phyloP scores from a whole-genome alignment of 1,284 basidiomycete species.

The Termitomyces sp. region DNA sequence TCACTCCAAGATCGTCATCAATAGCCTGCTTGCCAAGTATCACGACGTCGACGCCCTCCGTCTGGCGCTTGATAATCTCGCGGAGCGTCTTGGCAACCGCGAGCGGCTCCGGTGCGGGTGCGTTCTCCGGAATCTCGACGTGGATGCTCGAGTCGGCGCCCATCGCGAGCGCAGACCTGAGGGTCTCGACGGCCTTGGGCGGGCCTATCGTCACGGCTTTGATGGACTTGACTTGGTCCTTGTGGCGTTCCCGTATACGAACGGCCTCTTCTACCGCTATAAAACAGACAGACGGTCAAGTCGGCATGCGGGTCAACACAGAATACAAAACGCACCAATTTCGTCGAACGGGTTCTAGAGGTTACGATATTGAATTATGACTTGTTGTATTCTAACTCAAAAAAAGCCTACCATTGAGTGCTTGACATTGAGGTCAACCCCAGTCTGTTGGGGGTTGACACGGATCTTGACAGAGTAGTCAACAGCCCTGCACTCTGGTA shows the following conservation, averaged over 20 bases:
- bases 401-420: constrained; percentile 82
- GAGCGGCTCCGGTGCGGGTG: constrained; percentile 76
- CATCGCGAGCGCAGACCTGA: constrained; percentile 97
- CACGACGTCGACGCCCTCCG: constrained; percentile 76
- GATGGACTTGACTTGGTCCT: constrained; percentile 76
- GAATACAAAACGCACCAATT: constrained; percentile 65
- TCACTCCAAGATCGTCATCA: constrained; percentile 96
- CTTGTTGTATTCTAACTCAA: neutral
- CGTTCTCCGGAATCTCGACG: constrained; percentile 76
- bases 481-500: constrained; percentile 47
- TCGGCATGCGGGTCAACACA: neutral
- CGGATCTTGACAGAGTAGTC: constrained; percentile 93
- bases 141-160: constrained; percentile 94
- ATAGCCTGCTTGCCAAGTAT: constrained; percentile 99
- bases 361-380: neutral
- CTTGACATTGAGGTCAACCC: constrained; percentile 92
- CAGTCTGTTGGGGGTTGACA: constrained; percentile 87
- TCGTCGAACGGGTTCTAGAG: constrained; percentile 92
- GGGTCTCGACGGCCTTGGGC: constrained; percentile 83
- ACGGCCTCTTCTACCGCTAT: constrained; percentile 97
- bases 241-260: constrained; percentile 80
- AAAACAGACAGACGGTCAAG: neutral
- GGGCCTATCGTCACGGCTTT: constrained; percentile 93
- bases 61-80: constrained; percentile 70
- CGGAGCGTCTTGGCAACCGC: constrained; percentile 83